phyloP scores from a whole-genome alignment of 169 alveolate species.

The Eimeria acervulina region DNA sequence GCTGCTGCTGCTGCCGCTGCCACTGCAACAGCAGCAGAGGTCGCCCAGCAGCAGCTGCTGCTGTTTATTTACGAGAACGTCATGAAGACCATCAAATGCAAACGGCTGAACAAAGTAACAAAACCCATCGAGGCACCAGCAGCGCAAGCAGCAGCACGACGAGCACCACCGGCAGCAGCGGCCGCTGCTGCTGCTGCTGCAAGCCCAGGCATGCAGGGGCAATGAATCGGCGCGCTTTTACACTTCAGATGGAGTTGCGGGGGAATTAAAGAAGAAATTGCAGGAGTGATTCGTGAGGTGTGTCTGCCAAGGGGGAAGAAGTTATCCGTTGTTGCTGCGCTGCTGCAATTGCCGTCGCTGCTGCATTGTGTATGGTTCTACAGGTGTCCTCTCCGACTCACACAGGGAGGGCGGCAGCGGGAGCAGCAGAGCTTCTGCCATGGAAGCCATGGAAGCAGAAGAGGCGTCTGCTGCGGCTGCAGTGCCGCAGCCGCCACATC shows the following conservation, averaged over 20 bases:
- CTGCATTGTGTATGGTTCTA: not conserved
- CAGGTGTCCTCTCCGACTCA: not conserved
- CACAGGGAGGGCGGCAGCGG: not conserved
- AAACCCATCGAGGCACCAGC: not conserved
- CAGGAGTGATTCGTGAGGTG: not conserved
- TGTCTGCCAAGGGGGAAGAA: not conserved
- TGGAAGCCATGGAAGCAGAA: not conserved
- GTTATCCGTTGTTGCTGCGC: not conserved
- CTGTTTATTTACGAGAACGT: not conserved
- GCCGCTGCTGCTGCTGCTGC: slow-evolving; percentile 23
- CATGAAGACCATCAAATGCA: not conserved
- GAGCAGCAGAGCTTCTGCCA: not conserved
- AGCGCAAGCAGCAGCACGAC: not conserved
- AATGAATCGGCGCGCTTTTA: not conserved
- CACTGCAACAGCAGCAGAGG: slow-evolving; percentile 19
- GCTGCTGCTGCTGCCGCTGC: slow-evolving; percentile 27
- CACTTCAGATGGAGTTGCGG: not conserved
- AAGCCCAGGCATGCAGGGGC: not conserved
- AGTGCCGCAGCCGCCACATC: not conserved
- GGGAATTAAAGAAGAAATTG: not conserved
- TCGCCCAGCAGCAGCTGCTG: slow-evolving; percentile 44
- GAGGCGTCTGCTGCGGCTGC: not conserved
- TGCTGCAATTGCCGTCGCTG: not conserved
- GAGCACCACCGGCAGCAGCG: not conserved
- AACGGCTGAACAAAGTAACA: not conserved